A percentile compares a stretch with the other conserved stretches of the same genome.
These are phyloP conservation scores for Erysimum cheiranthoides DNA, from an alignment of 345 rosid species.

Conservation along the genomic window DNA sequence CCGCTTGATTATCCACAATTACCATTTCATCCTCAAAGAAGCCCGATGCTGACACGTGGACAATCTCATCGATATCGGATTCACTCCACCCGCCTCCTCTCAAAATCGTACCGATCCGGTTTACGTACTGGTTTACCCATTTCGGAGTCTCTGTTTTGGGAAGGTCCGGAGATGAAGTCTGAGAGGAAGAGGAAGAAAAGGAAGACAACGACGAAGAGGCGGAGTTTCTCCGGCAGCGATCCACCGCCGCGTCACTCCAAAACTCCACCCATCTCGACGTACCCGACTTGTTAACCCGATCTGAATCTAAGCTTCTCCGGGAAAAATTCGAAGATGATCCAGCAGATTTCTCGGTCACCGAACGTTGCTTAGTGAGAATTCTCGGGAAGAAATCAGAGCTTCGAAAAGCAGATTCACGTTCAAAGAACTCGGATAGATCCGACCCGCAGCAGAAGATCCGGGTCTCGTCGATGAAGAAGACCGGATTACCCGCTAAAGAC, in stretches of 20 bases:
- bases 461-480: constrained; percentile 80
- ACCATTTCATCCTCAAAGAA: constrained; percentile 74
- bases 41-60: constrained; percentile 70
- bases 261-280: constrained; percentile 89
- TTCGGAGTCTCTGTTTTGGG: constrained; percentile 59
- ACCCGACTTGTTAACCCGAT: constrained; percentile 47
- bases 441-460: constrained; percentile 79
- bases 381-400: constrained; percentile 54
- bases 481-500: constrained; percentile 82
- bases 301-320: constrained; percentile 64
- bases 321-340: constrained; percentile 57
- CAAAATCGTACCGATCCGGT: constrained; percentile 70
- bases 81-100: constrained; percentile 84
- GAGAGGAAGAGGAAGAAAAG: neutral
- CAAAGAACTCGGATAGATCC: constrained; percentile 79
- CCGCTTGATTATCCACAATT: constrained; percentile 65
- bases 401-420: constrained; percentile 67
- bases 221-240: constrained; percentile 72
- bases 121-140: constrained; percentile 75
- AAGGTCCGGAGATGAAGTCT: constrained; percentile 64
- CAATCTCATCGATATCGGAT: constrained; percentile 70
- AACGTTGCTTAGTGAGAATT: constrained; percentile 55
- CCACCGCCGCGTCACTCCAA: constrained; percentile 81
- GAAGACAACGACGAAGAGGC: constrained; percentile 46
- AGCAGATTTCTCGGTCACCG: constrained; percentile 58